Conservation (phyloP, 148 eudicot species). For the Rhododendron molle region DNA sequence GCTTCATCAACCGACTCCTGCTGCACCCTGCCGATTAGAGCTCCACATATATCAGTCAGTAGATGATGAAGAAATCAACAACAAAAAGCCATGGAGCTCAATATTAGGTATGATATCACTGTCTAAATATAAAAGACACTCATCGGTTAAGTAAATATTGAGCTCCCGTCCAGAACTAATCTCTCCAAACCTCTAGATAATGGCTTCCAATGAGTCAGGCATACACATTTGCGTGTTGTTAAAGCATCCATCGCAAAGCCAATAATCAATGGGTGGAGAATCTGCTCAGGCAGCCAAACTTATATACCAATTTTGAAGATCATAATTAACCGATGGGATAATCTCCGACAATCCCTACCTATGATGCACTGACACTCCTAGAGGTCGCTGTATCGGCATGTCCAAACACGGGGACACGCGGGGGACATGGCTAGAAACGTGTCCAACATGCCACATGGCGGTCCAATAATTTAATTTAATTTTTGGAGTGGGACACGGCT, state of each 20-base stretch:
- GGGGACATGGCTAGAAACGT: too few species aligned
- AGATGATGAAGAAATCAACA: constrained; percentile 3
- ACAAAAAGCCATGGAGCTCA: not conserved
- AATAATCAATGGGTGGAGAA: not conserved
- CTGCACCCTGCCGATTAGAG: constrained; percentile 63
- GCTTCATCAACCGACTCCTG: constrained; percentile 99
- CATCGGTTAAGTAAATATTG: not conserved
- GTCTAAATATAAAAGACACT: not conserved
- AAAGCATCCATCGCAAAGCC: not conserved
- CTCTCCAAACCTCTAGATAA: not conserved
- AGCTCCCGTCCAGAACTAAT: not conserved
- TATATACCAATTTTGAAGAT: not conserved
- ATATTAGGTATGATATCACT: not conserved
- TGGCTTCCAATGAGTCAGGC: not conserved
- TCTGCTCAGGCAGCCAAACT: not conserved
- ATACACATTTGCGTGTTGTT: not conserved
- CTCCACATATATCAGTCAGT: not conserved
- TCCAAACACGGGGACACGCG: too few species aligned
- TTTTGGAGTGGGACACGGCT: too few species aligned
- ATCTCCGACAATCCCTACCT: not conserved
- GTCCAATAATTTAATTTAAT: too few species aligned
- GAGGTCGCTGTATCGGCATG: too few species aligned
- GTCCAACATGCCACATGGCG: too few species aligned
- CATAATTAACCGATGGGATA: not conserved
- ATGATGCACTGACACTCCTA: too few species aligned